Evolutionary conservation across 2,329 filamentous ascomycete genomes (phyloP).

Genomic region (Colletotrichum aenigma): DNA sequence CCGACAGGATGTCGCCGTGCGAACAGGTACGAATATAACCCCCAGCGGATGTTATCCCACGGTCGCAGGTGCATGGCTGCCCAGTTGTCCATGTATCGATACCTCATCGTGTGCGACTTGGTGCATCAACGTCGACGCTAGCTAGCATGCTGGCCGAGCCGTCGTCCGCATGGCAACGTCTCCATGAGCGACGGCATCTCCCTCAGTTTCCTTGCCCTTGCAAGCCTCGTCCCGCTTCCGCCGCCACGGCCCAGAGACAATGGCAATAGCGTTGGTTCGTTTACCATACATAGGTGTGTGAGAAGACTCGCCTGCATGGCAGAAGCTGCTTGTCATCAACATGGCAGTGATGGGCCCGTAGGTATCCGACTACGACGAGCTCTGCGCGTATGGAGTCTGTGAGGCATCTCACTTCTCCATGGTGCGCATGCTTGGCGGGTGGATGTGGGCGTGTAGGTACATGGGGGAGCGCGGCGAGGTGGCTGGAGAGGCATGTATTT

Average conservation of each 20-base stretch:
- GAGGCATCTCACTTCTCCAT: not conserved
- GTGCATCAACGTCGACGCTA: not conserved
- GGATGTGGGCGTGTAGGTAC: not conserved
- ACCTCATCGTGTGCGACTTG: slow-evolving; percentile 22
- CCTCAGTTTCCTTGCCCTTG: not conserved
- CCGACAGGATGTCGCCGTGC: not conserved
- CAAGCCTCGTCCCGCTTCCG: not conserved
- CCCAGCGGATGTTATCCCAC: not conserved
- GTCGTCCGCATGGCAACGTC: slow-evolving; percentile 9
- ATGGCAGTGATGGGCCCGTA: not conserved
- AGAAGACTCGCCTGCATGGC: not conserved
- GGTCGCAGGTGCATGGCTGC: slow-evolving; percentile 38
- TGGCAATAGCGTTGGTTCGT: not conserved
- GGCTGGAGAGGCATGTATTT: not conserved
- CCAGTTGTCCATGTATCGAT: slow-evolving; percentile 38
- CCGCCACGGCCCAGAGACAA: not conserved
- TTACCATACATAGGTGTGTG: not conserved
- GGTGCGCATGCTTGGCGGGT: not conserved
- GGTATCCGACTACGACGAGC: not conserved
- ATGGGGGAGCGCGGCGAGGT: not conserved
- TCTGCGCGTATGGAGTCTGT: not conserved
- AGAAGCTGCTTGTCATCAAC: not conserved
- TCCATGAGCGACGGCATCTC: not conserved
- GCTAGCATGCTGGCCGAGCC: slow-evolving; percentile 2
- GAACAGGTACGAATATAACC: slow-evolving; percentile 21